phyloP scores from a whole-genome alignment of 352 stramenopile genomes.

The Phytophthora aleatoria region DNA sequence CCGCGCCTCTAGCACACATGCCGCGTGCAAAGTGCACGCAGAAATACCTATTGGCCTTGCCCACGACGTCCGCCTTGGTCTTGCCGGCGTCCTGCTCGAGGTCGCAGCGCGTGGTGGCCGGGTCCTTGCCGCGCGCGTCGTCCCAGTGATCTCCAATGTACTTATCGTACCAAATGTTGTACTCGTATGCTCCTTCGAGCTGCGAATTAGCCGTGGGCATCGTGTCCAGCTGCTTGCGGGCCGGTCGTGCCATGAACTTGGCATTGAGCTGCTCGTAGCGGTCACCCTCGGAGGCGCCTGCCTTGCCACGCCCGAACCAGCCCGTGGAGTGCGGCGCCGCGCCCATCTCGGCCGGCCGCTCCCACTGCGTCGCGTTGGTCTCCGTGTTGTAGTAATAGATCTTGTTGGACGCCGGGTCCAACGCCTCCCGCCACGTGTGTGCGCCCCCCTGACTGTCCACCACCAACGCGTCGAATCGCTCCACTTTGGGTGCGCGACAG shows the following conservation, averaged over 20 bases:
- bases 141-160: slow-evolving; percentile 92
- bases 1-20: slow-evolving; percentile 84
- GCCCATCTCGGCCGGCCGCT: slow-evolving; percentile 90
- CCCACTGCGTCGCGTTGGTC: slow-evolving; percentile 90
- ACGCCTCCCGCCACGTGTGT: slow-evolving; percentile 89
- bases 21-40: slow-evolving; percentile 93
- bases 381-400: slow-evolving; percentile 95
- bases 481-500: slow-evolving; percentile 81
- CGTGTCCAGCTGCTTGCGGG: slow-evolving; percentile 91
- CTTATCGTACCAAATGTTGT: slow-evolving; percentile 97
- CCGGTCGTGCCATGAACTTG: slow-evolving; percentile 82
- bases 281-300: slow-evolving; percentile 65
- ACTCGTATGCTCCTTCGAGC: slow-evolving; percentile 92
- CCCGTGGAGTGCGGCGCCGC: slow-evolving; percentile 89
- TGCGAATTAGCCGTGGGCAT: slow-evolving; percentile 87
- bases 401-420: slow-evolving; percentile 89
- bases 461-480: slow-evolving; percentile 60
- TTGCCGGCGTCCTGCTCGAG: slow-evolving; percentile 87
- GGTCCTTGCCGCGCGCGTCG: slow-evolving; percentile 84
- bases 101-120: slow-evolving; percentile 86
- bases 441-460: slow-evolving; percentile 51
- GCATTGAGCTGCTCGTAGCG: slow-evolving; percentile 88
- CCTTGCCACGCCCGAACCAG: slow-evolving; percentile 93
- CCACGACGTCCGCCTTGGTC: slow-evolving; percentile 91
- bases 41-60: slow-evolving; percentile 88